These are phyloP conservation scores for Eurotiales sp. DNA, from an alignment of 2,329 filamentous ascomycete genomes.

Conservation along the genomic window DNA sequence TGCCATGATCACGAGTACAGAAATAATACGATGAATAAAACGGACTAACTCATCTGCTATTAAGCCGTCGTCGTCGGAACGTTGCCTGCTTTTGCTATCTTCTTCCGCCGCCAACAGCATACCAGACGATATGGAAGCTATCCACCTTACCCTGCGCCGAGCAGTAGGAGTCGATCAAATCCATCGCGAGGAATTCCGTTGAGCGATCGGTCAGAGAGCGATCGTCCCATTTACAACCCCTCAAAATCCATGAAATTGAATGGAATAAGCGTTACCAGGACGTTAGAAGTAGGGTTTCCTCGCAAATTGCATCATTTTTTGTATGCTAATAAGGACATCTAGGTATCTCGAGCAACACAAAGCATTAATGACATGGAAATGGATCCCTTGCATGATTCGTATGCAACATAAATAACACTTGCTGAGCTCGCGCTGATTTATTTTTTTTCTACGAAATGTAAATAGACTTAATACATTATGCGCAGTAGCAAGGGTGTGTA, in stretches of 20 bases:
- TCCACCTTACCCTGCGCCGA: background rate
- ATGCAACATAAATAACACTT: background rate
- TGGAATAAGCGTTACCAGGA: conserved; percentile 11
- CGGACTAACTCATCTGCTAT: background rate
- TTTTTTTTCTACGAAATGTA: background rate
- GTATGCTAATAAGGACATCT: background rate
- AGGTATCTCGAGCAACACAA: conserved; percentile 9
- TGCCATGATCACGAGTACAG: too few relatives aligned
- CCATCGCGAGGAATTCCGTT: background rate
- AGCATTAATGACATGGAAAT: conserved; percentile 7
- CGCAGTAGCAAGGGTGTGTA: too few relatives aligned
- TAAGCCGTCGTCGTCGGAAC: conserved; percentile 23
- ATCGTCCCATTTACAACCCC: background rate
- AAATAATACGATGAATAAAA: background rate
- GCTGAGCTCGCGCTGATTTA: background rate
- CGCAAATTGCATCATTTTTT: background rate
- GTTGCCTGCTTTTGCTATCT: conserved; percentile 18
- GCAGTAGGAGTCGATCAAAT: background rate
- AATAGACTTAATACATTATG: too few relatives aligned
- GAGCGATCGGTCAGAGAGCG: conserved; percentile 2
- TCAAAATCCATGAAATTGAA: conserved; percentile 2
- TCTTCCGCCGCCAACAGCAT: conserved; percentile 8
- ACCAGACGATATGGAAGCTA: conserved; percentile 22
- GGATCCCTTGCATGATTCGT: conserved; percentile 11
- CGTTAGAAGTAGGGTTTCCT: conserved; percentile 7